Evolutionary conservation across 257 asterid genomes (phyloP).

Genomic region (Solanum pinnatisectum): DNA sequence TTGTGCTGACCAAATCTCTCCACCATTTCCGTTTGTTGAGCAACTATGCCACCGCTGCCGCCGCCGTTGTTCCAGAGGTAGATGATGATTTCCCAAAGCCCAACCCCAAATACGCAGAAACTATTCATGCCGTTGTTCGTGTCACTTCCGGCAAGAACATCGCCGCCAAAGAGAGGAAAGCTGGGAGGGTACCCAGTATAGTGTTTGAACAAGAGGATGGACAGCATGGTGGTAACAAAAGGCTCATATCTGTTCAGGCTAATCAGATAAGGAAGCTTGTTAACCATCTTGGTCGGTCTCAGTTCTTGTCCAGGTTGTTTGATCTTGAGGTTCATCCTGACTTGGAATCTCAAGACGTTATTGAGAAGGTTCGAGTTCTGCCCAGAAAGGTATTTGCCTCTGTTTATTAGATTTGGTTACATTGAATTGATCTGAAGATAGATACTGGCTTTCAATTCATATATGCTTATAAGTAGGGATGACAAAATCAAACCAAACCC

Average conservation of each 20-base stretch:
- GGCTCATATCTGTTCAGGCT: conserved; percentile 67
- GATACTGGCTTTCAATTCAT: not conserved
- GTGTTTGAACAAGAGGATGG: conserved; percentile 94
- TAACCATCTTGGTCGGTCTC: conserved; percentile 51
- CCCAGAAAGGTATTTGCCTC: conserved; percentile 51
- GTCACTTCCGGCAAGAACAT: conserved; percentile 57
- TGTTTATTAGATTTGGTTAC: not conserved
- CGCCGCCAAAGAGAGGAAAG: conserved; percentile 56
- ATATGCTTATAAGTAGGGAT: not conserved
- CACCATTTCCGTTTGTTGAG: conserved; percentile 30
- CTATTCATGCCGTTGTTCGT: conserved; percentile 68
- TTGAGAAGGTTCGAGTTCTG: conserved; percentile 83
- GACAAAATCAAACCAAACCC: not conserved
- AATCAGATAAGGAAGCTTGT: conserved; percentile 96
- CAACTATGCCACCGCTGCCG: conserved; percentile 24
- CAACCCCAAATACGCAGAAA: conserved; percentile 68
- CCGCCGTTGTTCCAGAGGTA: conserved; percentile 37
- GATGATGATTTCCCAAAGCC: conserved; percentile 61
- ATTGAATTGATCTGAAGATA: not conserved
- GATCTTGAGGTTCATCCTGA: conserved; percentile 70
- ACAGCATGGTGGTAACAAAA: conserved; percentile 89
- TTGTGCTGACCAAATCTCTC: conserved; percentile 30
- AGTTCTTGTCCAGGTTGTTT: conserved; percentile 66
- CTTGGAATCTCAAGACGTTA: conserved; percentile 40
- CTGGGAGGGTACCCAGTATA: conserved; percentile 79